Conservation (phyloP, 1,139 yeast species). For the Geotrichum klebahnii region DNA sequence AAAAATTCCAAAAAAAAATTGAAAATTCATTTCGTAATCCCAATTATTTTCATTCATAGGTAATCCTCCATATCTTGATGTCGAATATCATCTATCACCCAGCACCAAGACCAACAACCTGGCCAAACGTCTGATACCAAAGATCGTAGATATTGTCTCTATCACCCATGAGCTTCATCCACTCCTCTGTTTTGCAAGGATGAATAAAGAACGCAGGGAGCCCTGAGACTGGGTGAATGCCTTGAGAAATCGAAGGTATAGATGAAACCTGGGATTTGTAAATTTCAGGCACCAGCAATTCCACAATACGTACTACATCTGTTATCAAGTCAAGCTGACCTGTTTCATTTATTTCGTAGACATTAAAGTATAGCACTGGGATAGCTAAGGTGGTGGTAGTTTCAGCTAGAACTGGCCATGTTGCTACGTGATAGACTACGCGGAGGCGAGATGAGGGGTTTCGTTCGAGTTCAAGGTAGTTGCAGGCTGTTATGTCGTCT, state of each 20-base stretch:
- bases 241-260: conserved; percentile 29
- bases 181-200: conserved; percentile 40
- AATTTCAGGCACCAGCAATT: conserved; percentile 22
- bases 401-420: conserved; percentile 31
- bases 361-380: conserved; percentile 36
- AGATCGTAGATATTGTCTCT: not conserved
- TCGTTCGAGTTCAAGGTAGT: conserved; percentile 14
- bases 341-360: conserved; percentile 19
- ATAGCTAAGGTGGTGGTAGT: conserved; percentile 19
- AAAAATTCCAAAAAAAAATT: too few species aligned
- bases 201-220: conserved; percentile 39
- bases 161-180: conserved; percentile 20
- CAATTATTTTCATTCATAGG: not conserved
- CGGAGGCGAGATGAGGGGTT: not conserved
- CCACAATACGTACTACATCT: conserved; percentile 24
- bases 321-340: conserved; percentile 21
- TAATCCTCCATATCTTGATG: too few species aligned
- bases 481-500: not conserved
- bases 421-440: conserved; percentile 28
- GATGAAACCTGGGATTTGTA: conserved; percentile 2
- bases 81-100: too few species aligned
- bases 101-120: conserved; percentile 22
- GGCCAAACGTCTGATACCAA: conserved; percentile 34
- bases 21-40: not conserved
- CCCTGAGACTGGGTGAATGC: conserved; percentile 38